These are phyloP conservation scores for Afroboletus lepidellus DNA, from an alignment of 1,284 basidiomycete genomes.

Conservation along the genomic window DNA sequence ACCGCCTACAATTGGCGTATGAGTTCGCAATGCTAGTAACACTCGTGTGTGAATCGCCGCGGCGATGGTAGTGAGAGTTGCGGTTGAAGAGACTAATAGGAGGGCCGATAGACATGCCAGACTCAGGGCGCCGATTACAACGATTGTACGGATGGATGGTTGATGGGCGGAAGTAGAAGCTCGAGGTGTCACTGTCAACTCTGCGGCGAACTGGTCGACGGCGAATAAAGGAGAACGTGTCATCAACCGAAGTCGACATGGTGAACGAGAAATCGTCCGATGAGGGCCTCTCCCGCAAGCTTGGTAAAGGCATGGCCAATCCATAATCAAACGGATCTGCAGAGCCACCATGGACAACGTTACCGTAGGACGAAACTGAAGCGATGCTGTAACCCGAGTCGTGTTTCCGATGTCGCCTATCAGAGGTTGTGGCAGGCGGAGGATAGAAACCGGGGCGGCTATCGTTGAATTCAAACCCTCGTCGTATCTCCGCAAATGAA, in stretches of 20 bases:
- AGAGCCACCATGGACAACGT: constrained; percentile 59
- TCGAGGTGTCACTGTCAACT: constrained; percentile 74
- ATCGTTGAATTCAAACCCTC: constrained; percentile 70
- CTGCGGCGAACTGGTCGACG: constrained; percentile 45
- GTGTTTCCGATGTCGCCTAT: constrained; percentile 43
- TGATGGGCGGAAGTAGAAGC: constrained; percentile 61
- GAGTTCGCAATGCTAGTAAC: constrained; percentile 53
- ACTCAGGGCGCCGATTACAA: constrained; percentile 48
- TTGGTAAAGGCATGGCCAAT: constrained; percentile 34
- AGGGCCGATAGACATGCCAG: constrained; percentile 53
- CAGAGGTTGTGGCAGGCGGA: constrained; percentile 38
- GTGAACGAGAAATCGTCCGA: constrained; percentile 56
- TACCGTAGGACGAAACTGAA: constrained; percentile 79
- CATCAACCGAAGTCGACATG: constrained; percentile 62
- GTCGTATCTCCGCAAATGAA: constrained; percentile 69
- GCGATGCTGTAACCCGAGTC: constrained; percentile 76
- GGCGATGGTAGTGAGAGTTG: constrained; percentile 47
- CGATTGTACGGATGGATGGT: constrained; percentile 37
- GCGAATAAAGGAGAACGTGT: constrained; percentile 68
- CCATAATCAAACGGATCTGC: constrained; percentile 77
- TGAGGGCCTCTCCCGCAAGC: constrained; percentile 48
- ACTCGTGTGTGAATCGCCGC: constrained; percentile 53
- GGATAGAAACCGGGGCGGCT: constrained; percentile 66
- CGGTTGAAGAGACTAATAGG: constrained; percentile 73
- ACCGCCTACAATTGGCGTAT: constrained; percentile 53